Conservation (phyloP, 2,329 filamentous ascomycete species). For the Talaromyces atroroseus region DNA sequence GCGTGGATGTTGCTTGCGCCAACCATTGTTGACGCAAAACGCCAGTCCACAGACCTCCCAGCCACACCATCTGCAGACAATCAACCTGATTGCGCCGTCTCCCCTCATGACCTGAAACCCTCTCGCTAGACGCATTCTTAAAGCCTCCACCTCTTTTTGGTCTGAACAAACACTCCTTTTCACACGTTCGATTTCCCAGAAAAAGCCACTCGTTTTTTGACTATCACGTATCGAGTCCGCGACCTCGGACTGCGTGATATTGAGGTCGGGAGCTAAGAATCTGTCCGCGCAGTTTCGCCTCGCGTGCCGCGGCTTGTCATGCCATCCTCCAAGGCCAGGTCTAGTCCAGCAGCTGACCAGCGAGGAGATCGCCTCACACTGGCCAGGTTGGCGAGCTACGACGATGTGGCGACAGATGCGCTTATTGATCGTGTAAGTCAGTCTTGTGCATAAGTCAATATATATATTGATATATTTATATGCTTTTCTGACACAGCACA, state of each 20-base stretch:
- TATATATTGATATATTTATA: background rate
- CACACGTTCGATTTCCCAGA: background rate
- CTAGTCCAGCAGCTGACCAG: constrained; percentile 28
- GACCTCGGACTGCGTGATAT: background rate
- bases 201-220: background rate
- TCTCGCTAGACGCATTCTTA: background rate
- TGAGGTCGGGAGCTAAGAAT: background rate
- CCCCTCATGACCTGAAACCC: constrained; percentile 1
- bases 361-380: constrained; percentile 75
- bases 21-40: background rate
- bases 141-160: background rate
- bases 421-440: constrained; percentile 82
- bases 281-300: background rate
- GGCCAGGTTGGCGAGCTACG: constrained; percentile 82
- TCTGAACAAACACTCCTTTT: background rate
- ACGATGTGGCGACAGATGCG: constrained; percentile 92
- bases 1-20: background rate
- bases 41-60: constrained; percentile 4
- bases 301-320: constrained; percentile 16
- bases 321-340: constrained; percentile 34
- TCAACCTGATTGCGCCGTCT: constrained; percentile 4
- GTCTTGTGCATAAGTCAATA: constrained; percentile 19
- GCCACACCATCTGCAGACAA: constrained; percentile 1
- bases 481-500: constrained; percentile 38
- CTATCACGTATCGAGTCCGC: background rate